Evolutionary conservation across 768 basidiomycete genomes (phyloP).

Genomic region (Boletus patriciae): DNA sequence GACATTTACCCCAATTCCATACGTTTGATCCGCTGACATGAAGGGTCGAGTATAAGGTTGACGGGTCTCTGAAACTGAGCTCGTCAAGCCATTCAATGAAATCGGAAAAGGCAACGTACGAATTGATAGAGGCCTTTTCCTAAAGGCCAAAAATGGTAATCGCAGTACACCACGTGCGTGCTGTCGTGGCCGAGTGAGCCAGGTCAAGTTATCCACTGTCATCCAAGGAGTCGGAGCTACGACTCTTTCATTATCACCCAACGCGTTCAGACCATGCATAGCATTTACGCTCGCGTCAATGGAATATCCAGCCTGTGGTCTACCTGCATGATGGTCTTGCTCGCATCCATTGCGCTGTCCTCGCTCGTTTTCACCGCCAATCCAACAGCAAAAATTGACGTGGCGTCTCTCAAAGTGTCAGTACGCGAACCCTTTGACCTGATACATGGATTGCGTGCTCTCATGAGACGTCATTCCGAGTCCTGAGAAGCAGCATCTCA

Average conservation of each 20-base stretch:
- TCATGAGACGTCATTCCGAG: constrained; percentile 10
- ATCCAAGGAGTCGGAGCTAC: background rate
- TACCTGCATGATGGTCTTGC: constrained; percentile 69
- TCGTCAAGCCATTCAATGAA: background rate
- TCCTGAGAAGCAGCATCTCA: constrained; percentile 16
- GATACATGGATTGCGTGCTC: constrained; percentile 6
- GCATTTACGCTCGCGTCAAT: constrained; percentile 66
- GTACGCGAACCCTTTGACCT: constrained; percentile 26
- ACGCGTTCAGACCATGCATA: constrained; percentile 55
- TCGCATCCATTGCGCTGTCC: constrained; percentile 70
- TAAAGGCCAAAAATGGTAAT: constrained; percentile 11
- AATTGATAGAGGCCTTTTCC: background rate
- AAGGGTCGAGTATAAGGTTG: constrained; percentile 14
- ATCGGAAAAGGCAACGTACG: background rate
- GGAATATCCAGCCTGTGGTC: constrained; percentile 73
- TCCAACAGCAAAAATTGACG: constrained; percentile 55
- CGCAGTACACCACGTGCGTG: constrained; percentile 5
- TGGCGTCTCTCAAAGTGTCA: constrained; percentile 77
- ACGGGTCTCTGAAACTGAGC: constrained; percentile 4
- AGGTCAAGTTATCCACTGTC: background rate
- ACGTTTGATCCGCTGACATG: background rate
- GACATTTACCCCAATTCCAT: constrained; percentile 6
- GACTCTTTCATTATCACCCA: background rate
- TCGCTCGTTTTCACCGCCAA: constrained; percentile 63
- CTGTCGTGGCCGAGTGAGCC: background rate